phyloP scores from a whole-genome alignment of 371 early-diverging fungal species.

The Mucor ambiguus region DNA sequence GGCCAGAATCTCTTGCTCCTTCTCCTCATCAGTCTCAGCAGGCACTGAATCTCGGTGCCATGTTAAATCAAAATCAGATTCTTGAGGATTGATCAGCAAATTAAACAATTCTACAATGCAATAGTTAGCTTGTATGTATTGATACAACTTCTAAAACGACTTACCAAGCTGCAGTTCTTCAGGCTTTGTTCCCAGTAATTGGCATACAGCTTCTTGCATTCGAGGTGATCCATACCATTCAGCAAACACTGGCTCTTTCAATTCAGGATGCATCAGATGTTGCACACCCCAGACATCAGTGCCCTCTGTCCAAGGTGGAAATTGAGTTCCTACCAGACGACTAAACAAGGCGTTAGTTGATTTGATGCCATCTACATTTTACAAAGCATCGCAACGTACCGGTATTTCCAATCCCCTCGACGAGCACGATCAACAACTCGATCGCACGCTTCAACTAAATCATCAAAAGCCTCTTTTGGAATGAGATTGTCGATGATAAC shows the following conservation, averaged over 20 bases:
- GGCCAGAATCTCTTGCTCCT: conserved; percentile 41
- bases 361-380: no score
- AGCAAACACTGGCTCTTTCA: conserved; percentile 52
- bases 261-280: conserved; percentile 52
- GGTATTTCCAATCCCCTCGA: conserved; percentile 52
- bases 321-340: conserved; percentile 58
- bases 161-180: conserved; percentile 52
- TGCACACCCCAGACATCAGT: conserved; percentile 64
- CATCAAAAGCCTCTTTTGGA: conserved; percentile 34
- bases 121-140: background rate
- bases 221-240: conserved; percentile 54
- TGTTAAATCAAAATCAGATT: conserved; percentile 53
- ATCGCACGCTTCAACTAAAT: conserved; percentile 50
- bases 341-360: conserved; percentile 4
- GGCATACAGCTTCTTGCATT: conserved; percentile 44
- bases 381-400: conserved; percentile 25
- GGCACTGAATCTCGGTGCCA: conserved; percentile 58
- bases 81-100: conserved; percentile 52
- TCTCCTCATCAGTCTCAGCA: conserved; percentile 42
- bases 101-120: conserved; percentile 51
- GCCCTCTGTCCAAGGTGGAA: conserved; percentile 61
- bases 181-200: conserved; percentile 37
- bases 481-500: conserved; percentile 57
- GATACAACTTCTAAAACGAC: background rate
- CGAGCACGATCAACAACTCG: conserved; percentile 52